A percentile compares a stretch with the other conserved stretches of the same genome.
phyloP scores from a whole-genome alignment of 192 early-diverging fungal genomes.

The Umbelopsis isabellina region DNA sequence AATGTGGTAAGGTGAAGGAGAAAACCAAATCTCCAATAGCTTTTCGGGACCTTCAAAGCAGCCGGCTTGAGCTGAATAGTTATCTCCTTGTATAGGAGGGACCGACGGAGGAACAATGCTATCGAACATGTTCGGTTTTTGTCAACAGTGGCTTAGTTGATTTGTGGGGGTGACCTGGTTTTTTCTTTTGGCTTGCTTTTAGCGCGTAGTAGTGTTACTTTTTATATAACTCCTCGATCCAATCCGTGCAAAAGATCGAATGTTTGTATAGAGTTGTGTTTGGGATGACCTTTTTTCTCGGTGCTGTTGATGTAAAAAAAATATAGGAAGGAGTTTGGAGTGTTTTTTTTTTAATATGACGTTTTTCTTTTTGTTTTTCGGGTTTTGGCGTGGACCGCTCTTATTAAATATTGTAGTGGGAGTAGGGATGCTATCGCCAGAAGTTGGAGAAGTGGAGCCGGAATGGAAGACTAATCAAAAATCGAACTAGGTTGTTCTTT shows the following conservation, averaged over 20 bases:
- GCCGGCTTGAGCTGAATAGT: slow-evolving; percentile 45
- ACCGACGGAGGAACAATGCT: slow-evolving; percentile 29
- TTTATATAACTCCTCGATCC: too few species aligned
- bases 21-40: slow-evolving; percentile 97
- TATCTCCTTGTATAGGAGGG: slow-evolving; percentile 34
- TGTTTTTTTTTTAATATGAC: slow-evolving; percentile 22
- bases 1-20: slow-evolving; percentile 45
- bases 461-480: slow-evolving; percentile 44
- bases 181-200: not conserved
- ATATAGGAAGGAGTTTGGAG: not conserved
- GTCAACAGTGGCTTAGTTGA: slow-evolving; percentile 14
- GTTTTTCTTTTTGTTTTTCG: slow-evolving; percentile 17
- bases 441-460: slow-evolving; percentile 49
- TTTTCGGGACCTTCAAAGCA: slow-evolving; percentile 98
- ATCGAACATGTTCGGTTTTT: slow-evolving; percentile 15
- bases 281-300: not conserved
- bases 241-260: too few species aligned
- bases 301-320: not conserved
- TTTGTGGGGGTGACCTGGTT: not conserved
- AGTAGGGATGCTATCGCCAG: slow-evolving; percentile 42
- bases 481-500: slow-evolving; percentile 39
- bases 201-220: not conserved
- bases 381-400: slow-evolving; percentile 9
- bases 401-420: slow-evolving; percentile 24
- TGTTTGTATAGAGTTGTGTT: too few species aligned